Evolutionary conservation across 805 yeast genomes (phyloP), one percentile per base, ranked within the genome.

Genomic region (Candida suzukii): DNA sequence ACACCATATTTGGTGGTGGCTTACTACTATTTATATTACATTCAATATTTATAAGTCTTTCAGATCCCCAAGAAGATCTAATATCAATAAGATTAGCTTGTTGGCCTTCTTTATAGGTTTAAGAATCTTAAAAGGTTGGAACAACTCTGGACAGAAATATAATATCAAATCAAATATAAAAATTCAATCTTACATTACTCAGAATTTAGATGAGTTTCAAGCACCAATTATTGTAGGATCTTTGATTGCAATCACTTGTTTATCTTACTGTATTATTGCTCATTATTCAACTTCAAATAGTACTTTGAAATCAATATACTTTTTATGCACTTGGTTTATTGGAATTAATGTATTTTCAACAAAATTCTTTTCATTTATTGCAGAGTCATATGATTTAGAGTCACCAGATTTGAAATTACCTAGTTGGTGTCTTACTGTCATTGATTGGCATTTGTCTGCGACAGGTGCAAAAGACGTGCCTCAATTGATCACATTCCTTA

Each of bases 1-100:
- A 56, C 95, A 93, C 56, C 96, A 90, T 56, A 60, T 90, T 16
- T 93, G 99, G 99, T 93, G 95, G 86, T 84, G 87, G 80, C 64
- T 74, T 19, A 57, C 74, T 0, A 66, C 75, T 0, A 69, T 72
- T 0, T 52, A 60, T 31, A 18, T 52, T 4, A 39, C 52, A 0
- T 35, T 46, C 10, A 30, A 53, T 28, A 40, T 51, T 3, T 42
- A 46, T 18, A 37, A 48, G 41, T 43, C 56, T 3, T 4, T 18
- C 5, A 29, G 32, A 29, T 29, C 32, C 11, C 19, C 41, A 13
- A 14, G 20, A n/a, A 14, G 25, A 13, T 17, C 18, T 7, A 31
- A 24, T 31, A 4, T 21, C 3, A 14, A 8, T 4, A 21, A 14
- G 14, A 21, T 25, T 46, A 18, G 35, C 13, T 25, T 63, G 19